Percentiles rank a stretch among this genome's conserved stretches.
Conservation (phyloP, 139 green algal genomes). For the Desmodesmus armatus region DNA sequence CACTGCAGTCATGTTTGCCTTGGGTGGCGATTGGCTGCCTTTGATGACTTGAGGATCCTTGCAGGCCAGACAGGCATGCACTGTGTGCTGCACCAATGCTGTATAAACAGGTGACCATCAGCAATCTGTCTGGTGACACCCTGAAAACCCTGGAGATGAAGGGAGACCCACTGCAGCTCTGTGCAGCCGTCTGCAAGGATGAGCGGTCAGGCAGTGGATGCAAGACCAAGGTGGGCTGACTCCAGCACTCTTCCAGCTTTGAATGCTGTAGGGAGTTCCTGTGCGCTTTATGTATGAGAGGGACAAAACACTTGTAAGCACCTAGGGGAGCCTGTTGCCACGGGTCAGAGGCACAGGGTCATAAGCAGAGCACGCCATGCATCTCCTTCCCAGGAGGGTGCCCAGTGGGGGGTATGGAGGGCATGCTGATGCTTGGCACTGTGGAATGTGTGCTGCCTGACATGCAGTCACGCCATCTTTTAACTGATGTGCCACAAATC, state of each 20-base stretch:
- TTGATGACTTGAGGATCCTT: neutral
- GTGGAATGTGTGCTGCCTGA: too few species aligned
- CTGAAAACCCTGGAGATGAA: conserved; percentile 21
- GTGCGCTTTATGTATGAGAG: too few species aligned
- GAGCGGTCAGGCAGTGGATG: conserved; percentile 4
- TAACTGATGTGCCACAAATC: too few species aligned
- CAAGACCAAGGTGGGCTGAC: neutral
- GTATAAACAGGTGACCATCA: conserved; percentile 31
- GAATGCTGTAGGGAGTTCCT: too few species aligned
- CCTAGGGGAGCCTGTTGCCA: too few species aligned
- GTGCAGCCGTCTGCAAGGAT: conserved; percentile 26
- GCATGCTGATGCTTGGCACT: too few species aligned
- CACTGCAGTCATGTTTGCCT: neutral
- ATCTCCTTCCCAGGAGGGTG: too few species aligned
- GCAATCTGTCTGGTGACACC: conserved; percentile 35
- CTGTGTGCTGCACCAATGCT: neutral
- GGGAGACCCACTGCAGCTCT: conserved; percentile 41
- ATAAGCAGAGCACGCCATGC: too few species aligned
- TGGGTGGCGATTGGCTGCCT: neutral
- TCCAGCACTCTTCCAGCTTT: neutral
- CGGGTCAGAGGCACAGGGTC: too few species aligned
- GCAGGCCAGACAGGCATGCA: neutral
- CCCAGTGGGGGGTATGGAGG: too few species aligned
- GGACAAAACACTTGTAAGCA: too few species aligned
- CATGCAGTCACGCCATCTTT: too few species aligned